These are phyloP conservation scores for Purpureocillium takamizusanense DNA, from an alignment of 2,329 filamentous ascomycete genomes.

Conservation along the genomic window DNA sequence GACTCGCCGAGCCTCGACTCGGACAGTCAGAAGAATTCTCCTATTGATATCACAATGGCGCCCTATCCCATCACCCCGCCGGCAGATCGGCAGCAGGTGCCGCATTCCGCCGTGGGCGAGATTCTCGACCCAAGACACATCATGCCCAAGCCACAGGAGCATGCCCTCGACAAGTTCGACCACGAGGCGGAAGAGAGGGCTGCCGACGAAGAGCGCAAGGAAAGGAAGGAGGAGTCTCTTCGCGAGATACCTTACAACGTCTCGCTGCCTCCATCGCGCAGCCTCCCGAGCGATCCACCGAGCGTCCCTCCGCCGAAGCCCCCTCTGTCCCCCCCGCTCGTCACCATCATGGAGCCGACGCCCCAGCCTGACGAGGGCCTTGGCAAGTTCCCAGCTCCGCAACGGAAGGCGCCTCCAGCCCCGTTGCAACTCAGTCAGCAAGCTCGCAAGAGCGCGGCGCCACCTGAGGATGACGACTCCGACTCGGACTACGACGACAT, in stretches of 20 bases:
- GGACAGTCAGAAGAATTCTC: slow-evolving; percentile 43
- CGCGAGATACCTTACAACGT: slow-evolving; percentile 41
- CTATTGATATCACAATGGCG: slow-evolving; percentile 49
- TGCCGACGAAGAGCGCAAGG: slow-evolving; percentile 35
- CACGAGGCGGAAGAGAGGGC: slow-evolving; percentile 42
- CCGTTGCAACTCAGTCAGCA: slow-evolving; percentile 58
- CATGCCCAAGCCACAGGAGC: slow-evolving; percentile 54
- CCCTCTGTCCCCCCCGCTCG: slow-evolving; percentile 25
- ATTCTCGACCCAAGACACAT: slow-evolving; percentile 46
- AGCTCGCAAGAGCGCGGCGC: slow-evolving; percentile 9
- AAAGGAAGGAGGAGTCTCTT: slow-evolving; percentile 30
- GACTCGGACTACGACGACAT: slow-evolving; percentile 81
- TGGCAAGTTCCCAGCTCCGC: slow-evolving; percentile 49
- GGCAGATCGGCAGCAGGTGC: slow-evolving; percentile 35
- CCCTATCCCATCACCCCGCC: slow-evolving; percentile 59
- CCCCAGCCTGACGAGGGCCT: slow-evolving; percentile 35
- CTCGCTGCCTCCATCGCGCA: slow-evolving; percentile 47
- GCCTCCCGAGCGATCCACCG: slow-evolving; percentile 41
- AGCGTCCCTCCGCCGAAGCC: slow-evolving; percentile 43
- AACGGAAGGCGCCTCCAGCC: slow-evolving; percentile 75
- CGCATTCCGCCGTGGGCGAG: slow-evolving; percentile 36
- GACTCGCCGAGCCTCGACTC: slow-evolving; percentile 39
- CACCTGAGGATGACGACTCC: slow-evolving; percentile 51
- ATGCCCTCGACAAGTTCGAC: slow-evolving; percentile 48
- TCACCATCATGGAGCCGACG: slow-evolving; percentile 33